Evolutionary conservation across 2,329 filamentous ascomycete genomes (phyloP).

Genomic region (Talaromyces atroroseus): DNA sequence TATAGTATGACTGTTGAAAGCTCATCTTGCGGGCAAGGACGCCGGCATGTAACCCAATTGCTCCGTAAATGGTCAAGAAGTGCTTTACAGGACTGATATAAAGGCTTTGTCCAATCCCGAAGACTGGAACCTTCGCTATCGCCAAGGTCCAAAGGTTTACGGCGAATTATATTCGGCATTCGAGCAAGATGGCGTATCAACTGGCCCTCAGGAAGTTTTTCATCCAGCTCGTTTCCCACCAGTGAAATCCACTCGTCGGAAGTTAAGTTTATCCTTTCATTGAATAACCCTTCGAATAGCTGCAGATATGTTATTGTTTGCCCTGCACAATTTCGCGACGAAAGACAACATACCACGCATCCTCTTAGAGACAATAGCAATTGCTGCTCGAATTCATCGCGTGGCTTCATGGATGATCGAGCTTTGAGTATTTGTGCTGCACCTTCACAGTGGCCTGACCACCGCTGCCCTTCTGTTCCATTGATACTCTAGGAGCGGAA

Average conservation of each 20-base stretch:
- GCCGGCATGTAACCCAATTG: slow-evolving; percentile 10
- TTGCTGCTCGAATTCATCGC: slow-evolving; percentile 30
- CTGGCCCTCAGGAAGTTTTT: slow-evolving; percentile 23
- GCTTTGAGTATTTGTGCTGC: slow-evolving; percentile 32
- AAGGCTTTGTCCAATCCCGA: not conserved
- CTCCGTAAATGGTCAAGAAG: slow-evolving; percentile 19
- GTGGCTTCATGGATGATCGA: slow-evolving; percentile 24
- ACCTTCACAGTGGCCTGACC: slow-evolving; percentile 30
- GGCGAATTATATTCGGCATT: slow-evolving; percentile 26
- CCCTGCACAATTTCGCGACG: not conserved
- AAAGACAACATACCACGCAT: slow-evolving; percentile 25
- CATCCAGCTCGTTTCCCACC: slow-evolving; percentile 27
- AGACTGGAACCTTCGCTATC: not conserved
- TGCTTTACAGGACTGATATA: not conserved
- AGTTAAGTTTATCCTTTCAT: slow-evolving; percentile 28
- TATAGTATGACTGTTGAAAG: slow-evolving; percentile 16
- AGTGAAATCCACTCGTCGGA: slow-evolving; percentile 30
- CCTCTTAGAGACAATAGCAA: slow-evolving; percentile 31
- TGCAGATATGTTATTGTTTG: slow-evolving; percentile 8
- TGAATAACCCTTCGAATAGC: slow-evolving; percentile 34
- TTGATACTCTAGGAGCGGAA: not conserved
- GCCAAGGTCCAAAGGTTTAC: slow-evolving; percentile 17
- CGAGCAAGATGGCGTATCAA: slow-evolving; percentile 27
- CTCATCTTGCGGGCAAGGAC: slow-evolving; percentile 2
- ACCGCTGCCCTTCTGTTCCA: slow-evolving; percentile 15